Evolutionary conservation across 495 filamentous ascomycete species (phyloP).

Genomic region (Penicillium angulare): DNA sequence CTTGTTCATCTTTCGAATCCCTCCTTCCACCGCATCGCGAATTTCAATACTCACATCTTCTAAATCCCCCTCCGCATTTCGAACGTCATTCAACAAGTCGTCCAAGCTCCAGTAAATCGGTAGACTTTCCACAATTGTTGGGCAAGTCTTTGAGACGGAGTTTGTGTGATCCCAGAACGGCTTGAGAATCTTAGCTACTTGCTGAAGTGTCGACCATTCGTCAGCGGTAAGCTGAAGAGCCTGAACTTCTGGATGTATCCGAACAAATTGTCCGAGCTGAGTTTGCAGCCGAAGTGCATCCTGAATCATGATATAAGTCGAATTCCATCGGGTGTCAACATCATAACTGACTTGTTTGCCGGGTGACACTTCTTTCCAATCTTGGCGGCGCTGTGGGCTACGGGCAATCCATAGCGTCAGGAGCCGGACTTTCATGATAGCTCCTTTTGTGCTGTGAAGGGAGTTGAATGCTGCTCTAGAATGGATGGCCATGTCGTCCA

Average conservation of each 20-base stretch:
- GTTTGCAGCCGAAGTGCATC: constrained; percentile 7
- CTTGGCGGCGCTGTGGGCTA: constrained; percentile 6
- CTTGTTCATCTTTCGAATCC: constrained; percentile 10
- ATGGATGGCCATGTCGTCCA: constrained; percentile 7
- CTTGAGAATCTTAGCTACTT: constrained; percentile 12
- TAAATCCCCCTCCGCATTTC: constrained; percentile 5
- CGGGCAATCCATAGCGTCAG: constrained; percentile 9
- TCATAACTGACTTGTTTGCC: constrained; percentile 9
- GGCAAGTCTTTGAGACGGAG: constrained; percentile 9
- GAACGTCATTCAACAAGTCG: constrained; percentile 7
- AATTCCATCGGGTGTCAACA: constrained; percentile 11
- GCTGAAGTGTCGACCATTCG: constrained; percentile 9
- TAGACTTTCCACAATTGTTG: constrained; percentile 2
- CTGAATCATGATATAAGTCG: constrained; percentile 7
- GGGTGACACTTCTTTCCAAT: constrained; percentile 10
- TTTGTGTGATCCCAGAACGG: constrained; percentile 10
- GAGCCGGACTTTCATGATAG: constrained; percentile 9
- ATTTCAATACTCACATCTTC: constrained; percentile 8
- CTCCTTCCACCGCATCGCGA: constrained; percentile 3
- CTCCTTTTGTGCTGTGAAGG: constrained; percentile 9
- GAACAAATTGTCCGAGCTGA: constrained; percentile 8
- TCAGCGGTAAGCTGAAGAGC: constrained; percentile 9
- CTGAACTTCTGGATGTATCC: constrained; percentile 8
- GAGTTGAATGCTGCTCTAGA: constrained; percentile 5
- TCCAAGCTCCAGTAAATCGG: constrained; percentile 10